phyloP scores from a whole-genome alignment of 345 rosid species.

The Pugionium cornutum region DNA sequence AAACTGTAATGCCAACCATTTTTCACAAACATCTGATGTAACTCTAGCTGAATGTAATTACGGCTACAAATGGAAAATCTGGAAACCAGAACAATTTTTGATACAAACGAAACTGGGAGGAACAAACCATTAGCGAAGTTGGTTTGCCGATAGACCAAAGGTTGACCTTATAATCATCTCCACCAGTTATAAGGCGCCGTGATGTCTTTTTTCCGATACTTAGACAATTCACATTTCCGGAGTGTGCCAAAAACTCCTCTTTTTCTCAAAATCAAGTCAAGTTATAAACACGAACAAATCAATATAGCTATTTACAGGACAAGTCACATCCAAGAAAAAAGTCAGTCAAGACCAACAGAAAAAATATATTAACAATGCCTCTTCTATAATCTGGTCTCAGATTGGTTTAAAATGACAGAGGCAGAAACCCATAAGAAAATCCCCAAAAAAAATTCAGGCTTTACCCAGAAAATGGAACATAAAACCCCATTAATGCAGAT shows the following conservation, averaged over 20 bases:
- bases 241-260: slow-evolving; percentile 99
- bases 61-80: neutral
- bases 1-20: neutral
- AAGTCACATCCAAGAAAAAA: slow-evolving; percentile 3
- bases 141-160: slow-evolving; percentile 92
- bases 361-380: slow-evolving; percentile 11
- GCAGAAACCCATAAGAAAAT: neutral
- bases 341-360: slow-evolving; percentile 1
- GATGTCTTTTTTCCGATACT: slow-evolving; percentile 78
- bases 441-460: neutral
- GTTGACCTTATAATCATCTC: slow-evolving; percentile 92
- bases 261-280: slow-evolving; percentile 49
- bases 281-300: slow-evolving; percentile 36
- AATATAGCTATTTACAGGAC: neutral
- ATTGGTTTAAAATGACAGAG: neutral
- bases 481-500: slow-evolving; percentile 6
- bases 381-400: slow-evolving; percentile 1
- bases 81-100: neutral
- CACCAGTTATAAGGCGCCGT: slow-evolving; percentile 77
- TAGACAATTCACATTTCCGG: slow-evolving; percentile 77
- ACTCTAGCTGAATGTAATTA: slow-evolving; percentile 5
- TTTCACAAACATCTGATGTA: slow-evolving; percentile 7
- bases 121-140: slow-evolving; percentile 74
- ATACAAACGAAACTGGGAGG: slow-evolving; percentile 2
- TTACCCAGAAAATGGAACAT: neutral